Percentiles rank a stretch among this genome's conserved stretches.
phyloP scores from a whole-genome alignment of 2,329 filamentous ascomycete genomes.

The Exophiala oligosperma region DNA sequence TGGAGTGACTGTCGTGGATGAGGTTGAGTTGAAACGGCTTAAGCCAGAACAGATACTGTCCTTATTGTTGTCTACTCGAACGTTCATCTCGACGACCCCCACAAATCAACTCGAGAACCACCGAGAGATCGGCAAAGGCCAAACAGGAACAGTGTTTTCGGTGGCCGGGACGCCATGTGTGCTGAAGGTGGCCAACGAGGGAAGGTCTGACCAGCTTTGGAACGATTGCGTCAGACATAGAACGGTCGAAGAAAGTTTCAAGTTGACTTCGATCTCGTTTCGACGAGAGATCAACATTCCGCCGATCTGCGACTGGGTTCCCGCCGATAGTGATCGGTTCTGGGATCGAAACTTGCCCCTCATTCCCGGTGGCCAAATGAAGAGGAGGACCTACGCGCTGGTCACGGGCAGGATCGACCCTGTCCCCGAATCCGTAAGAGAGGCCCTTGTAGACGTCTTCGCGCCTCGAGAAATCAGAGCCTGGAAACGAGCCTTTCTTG shows the following conservation, averaged over 20 bases:
- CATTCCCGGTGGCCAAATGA: background rate
- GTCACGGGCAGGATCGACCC: background rate
- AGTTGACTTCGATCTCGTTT: background rate
- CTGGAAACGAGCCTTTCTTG: background rate
- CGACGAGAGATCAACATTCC: constrained; percentile 2
- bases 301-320: background rate
- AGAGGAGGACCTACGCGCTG: background rate
- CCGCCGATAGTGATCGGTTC: background rate
- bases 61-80: no score
- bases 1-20: no score
- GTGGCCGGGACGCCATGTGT: background rate
- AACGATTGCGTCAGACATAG: constrained; percentile 8
- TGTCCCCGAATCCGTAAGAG: background rate
- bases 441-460: constrained; percentile 2
- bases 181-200: constrained; percentile 2
- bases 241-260: background rate
- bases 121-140: constrained; percentile 5
- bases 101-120: no score
- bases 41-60: no score
- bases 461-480: background rate
- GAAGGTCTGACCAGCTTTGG: constrained; percentile 2
- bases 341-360: background rate
- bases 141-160: constrained; percentile 4
- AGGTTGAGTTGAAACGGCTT: no score
- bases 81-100: no score